Conservation (phyloP, 306 rosid species). For the Cucumis hystrix region DNA sequence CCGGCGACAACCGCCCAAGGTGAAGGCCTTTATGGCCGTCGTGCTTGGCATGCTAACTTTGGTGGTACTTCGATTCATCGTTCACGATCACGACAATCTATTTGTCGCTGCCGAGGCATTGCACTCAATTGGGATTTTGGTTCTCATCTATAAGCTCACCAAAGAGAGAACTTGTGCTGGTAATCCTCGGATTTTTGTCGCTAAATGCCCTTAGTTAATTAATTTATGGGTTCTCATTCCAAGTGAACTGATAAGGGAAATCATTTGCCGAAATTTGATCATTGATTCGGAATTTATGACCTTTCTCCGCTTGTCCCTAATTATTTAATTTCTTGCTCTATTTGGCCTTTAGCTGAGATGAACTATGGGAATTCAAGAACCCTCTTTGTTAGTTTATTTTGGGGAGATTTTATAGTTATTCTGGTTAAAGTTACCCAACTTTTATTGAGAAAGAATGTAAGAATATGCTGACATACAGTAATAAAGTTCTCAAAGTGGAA, state of each 20-base stretch:
- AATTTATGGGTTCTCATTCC: not conserved
- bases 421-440: not conserved
- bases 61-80: constrained; percentile 62
- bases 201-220: not conserved
- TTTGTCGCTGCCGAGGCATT: constrained; percentile 91
- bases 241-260: not conserved
- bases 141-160: constrained; percentile 79
- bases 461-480: too few species aligned
- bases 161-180: constrained; percentile 93
- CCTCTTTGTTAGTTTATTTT: not conserved
- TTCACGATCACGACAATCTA: constrained; percentile 86
- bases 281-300: not conserved
- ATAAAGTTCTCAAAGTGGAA: too few species aligned
- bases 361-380: not conserved
- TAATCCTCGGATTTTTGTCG: constrained; percentile 6
- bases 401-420: not conserved
- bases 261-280: not conserved
- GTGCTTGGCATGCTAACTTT: constrained; percentile 76
- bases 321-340: not conserved
- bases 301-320: not conserved
- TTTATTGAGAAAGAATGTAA: too few species aligned
- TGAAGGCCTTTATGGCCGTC: constrained; percentile 73
- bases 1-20: constrained; percentile 79
- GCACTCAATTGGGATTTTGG: constrained; percentile 70
- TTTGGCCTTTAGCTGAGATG: not conserved